Conservation (phyloP, 805 yeast species). For the Diddensiella santjacobensis region DNA sequence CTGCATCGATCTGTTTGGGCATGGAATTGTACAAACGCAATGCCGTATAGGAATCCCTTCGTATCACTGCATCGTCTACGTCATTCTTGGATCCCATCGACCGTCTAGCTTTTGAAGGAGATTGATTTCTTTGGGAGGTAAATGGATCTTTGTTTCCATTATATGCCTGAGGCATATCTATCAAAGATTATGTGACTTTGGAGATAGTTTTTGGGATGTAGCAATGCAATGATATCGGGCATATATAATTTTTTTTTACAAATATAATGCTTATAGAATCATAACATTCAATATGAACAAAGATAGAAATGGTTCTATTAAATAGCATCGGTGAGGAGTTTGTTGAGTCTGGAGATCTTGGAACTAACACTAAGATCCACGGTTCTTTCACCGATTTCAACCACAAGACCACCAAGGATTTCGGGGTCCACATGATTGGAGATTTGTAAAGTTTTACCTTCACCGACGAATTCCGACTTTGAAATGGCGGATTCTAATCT, state of each 20-base stretch:
- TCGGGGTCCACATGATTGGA: conserved; percentile 82
- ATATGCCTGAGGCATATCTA: too few species aligned
- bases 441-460: conserved; percentile 80
- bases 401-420: conserved; percentile 91
- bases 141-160: too few species aligned
- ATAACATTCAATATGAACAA: too few species aligned
- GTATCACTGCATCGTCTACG: conserved; percentile 7
- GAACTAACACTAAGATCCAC: conserved; percentile 86
- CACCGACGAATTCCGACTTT: conserved; percentile 76
- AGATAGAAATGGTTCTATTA: conserved; percentile 37
- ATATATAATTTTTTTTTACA: too few species aligned
- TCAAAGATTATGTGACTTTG: too few species aligned
- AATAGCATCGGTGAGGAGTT: conserved; percentile 79
- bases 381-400: conserved; percentile 94
- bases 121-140: not conserved
- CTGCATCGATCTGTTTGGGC: conserved; percentile 29
- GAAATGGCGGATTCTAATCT: conserved; percentile 76
- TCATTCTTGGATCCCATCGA: not conserved
- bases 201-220: too few species aligned
- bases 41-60: conserved; percentile 32
- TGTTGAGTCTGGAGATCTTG: conserved; percentile 85
- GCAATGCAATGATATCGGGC: too few species aligned
- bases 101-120: not conserved
- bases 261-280: too few species aligned
- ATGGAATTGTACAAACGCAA: conserved; percentile 28